Percentiles rank a stretch among this genome's conserved stretches.
Evolutionary conservation across 257 asterid genomes (phyloP).

Genomic region (Ocimum tenuiflorum): DNA sequence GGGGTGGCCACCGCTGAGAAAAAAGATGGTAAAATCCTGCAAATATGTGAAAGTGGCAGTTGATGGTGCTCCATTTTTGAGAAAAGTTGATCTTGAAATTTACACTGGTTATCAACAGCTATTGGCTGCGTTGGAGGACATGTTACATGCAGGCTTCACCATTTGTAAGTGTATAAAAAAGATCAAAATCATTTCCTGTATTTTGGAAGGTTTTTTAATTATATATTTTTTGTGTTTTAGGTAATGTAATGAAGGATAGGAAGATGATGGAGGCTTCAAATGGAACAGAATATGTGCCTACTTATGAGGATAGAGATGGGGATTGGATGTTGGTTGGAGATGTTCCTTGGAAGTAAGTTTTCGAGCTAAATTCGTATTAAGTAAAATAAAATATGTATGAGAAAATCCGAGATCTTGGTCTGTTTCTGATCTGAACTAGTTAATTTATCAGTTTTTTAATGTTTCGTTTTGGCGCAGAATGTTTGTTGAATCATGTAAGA

Average conservation of each 20-base stretch:
- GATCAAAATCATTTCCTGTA: not conserved
- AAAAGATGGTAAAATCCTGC: slow-evolving; percentile 35
- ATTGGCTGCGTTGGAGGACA: slow-evolving; percentile 47
- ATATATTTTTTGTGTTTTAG: slow-evolving; percentile 5
- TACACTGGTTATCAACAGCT: slow-evolving; percentile 48
- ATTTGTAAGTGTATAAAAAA: slow-evolving; percentile 35
- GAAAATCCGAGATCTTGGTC: not conserved
- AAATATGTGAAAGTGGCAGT: slow-evolving; percentile 77
- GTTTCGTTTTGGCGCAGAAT: slow-evolving; percentile 34
- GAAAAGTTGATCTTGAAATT: slow-evolving; percentile 58
- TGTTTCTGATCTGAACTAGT: not conserved
- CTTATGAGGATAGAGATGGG: slow-evolving; percentile 82
- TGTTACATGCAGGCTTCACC: slow-evolving; percentile 51
- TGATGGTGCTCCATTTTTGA: slow-evolving; percentile 74
- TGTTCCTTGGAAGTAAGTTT: slow-evolving; percentile 73
- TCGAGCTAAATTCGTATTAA: not conserved
- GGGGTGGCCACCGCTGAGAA: slow-evolving; percentile 88
- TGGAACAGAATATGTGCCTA: slow-evolving; percentile 64
- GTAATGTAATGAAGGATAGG: slow-evolving; percentile 43
- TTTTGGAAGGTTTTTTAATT: not conserved
- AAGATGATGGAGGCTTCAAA: slow-evolving; percentile 48
- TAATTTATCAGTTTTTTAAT: not conserved
- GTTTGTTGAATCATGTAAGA: slow-evolving; percentile 75
- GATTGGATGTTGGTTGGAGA: slow-evolving; percentile 92
- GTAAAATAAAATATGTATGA: no score